A percentile compares a stretch with the other conserved stretches of the same genome.
Evolutionary conservation across 1,284 basidiomycete species (phyloP).

Genomic region (Anthracocystis setariae): DNA sequence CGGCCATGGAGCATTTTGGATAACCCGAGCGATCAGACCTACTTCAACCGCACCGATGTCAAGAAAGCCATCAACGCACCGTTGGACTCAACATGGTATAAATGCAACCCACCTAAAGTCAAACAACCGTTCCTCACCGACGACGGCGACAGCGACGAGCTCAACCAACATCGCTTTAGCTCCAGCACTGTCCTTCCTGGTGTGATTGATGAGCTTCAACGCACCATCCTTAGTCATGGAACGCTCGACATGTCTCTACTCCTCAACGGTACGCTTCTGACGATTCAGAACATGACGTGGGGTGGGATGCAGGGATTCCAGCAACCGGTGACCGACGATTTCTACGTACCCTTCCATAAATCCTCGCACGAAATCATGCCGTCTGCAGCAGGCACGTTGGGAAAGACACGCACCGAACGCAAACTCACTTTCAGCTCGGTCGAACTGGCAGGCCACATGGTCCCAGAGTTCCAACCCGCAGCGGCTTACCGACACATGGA

Average conservation of each 20-base stretch:
- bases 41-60: no score
- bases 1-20: no score
- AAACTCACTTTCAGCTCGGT: constrained; percentile 60
- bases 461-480: constrained; percentile 59
- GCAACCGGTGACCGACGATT: constrained; percentile 33
- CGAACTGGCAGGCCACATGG: constrained; percentile 53
- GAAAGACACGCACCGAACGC: constrained; percentile 53
- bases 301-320: constrained; percentile 61
- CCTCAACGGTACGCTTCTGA: constrained; percentile 54
- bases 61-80: no score
- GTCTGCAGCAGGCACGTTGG: constrained; percentile 30
- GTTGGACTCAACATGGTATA: no score
- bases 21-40: no score
- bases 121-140: no score
- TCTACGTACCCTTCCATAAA: constrained; percentile 40
- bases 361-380: constrained; percentile 20
- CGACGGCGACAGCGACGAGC: no score
- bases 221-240: no score
- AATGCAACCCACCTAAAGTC: no score
- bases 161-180: no score
- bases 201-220: no score
- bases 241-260: constrained; percentile 57
- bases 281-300: constrained; percentile 67
- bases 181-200: no score
- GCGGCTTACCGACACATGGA: constrained; percentile 55